Evolutionary conservation across 2,329 filamentous ascomycete species (phyloP).

Genomic region (Fusarium keratoplasticum): DNA sequence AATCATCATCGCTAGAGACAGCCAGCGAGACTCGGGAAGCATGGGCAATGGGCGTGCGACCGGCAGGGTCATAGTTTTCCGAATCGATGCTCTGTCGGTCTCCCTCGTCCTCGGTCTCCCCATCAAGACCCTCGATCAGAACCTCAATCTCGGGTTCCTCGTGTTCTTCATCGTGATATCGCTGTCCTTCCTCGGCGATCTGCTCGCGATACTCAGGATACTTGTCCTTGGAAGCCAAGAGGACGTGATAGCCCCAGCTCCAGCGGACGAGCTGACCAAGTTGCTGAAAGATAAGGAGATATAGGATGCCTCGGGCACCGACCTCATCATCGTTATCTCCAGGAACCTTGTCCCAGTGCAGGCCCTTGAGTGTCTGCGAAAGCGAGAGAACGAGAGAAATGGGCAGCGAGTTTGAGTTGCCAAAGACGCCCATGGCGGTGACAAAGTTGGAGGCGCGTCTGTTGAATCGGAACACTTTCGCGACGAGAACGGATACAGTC

Average conservation of each 20-base stretch:
- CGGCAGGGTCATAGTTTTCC: conserved; percentile 64
- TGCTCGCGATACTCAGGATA: conserved; percentile 73
- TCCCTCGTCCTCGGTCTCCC: conserved; percentile 53
- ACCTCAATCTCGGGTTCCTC: conserved; percentile 58
- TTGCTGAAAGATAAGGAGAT: conserved; percentile 97
- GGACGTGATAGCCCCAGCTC: conserved; percentile 97
- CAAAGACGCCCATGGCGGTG: conserved; percentile 96
- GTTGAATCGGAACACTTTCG: conserved; percentile 82
- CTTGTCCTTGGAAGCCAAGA: conserved; percentile 85
- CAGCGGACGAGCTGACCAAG: conserved; percentile 94
- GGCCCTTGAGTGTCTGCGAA: conserved; percentile 88
- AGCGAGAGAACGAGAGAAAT: conserved; percentile 96
- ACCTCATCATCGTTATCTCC: conserved; percentile 97
- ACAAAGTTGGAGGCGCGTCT: conserved; percentile 94
- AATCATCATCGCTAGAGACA: conserved; percentile 62
- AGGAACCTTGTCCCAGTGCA: conserved; percentile 93
- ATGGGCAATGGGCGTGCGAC: conserved; percentile 64
- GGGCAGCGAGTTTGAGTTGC: conserved; percentile 97
- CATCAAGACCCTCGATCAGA: conserved; percentile 55
- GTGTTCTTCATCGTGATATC: conserved; percentile 60
- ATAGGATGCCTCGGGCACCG: conserved; percentile 91
- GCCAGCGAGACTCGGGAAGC: conserved; percentile 62
- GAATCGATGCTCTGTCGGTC: conserved; percentile 56
- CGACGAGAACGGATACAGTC: conserved; percentile 75
- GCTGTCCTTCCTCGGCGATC: conserved; percentile 68